A percentile compares a stretch with the other conserved stretches of the same genome.
These are phyloP conservation scores for Pleurozium schreberi DNA, from an alignment of 225 moss, liverwort and hornwort species.

Conservation along the genomic window DNA sequence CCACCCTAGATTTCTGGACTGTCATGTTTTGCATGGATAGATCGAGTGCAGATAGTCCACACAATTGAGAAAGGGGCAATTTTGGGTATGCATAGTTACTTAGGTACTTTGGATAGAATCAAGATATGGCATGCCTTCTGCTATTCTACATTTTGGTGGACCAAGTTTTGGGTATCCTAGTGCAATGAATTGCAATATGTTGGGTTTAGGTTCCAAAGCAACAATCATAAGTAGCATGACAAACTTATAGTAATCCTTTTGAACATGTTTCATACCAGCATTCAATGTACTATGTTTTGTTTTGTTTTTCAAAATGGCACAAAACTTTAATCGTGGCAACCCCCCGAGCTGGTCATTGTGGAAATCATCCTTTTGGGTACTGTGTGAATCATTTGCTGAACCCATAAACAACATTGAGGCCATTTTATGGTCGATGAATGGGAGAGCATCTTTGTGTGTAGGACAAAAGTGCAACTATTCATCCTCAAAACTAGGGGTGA, in stretches of 20 bases:
- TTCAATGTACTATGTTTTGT: too few relatives aligned
- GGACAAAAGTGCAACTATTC: too few relatives aligned
- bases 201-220: neutral
- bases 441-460: too few relatives aligned
- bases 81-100: neutral
- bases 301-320: neutral
- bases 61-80: neutral
- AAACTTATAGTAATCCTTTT: neutral
- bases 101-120: neutral
- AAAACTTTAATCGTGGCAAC: too few relatives aligned
- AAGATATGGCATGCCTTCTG: neutral
- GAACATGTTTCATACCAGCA: neutral
- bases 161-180: neutral
- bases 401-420: too few relatives aligned
- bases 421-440: too few relatives aligned
- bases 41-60: neutral
- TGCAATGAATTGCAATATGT: neutral
- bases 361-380: neutral
- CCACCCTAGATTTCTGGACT: neutral
- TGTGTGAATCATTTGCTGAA: too few relatives aligned
- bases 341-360: fast-evolving
- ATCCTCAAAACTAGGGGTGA: too few relatives aligned
- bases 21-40: neutral
- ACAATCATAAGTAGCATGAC: neutral
- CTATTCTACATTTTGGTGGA: neutral